Conservation (phyloP, 352 stramenopile genomes). For the Phytopythium helicoides region DNA sequence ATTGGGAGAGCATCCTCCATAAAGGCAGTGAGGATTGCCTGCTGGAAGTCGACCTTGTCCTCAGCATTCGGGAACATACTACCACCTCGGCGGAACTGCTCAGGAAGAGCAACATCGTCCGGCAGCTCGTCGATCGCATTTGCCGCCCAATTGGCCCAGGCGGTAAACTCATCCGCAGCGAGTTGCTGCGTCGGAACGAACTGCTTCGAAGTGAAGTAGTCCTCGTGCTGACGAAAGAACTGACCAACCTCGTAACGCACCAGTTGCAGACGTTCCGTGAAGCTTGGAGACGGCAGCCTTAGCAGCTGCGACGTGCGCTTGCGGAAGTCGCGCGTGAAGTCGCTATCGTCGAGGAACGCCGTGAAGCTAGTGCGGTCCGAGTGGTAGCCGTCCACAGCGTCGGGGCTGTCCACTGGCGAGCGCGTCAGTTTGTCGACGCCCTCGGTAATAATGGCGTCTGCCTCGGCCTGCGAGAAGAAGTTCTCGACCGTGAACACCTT, state of each 20-base stretch:
- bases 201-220: slow-evolving; percentile 74
- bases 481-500: slow-evolving; percentile 66
- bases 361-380: slow-evolving; percentile 64
- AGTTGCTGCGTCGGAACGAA: slow-evolving; percentile 48
- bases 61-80: slow-evolving; percentile 41
- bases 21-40: slow-evolving; percentile 45
- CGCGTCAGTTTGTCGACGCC: slow-evolving; percentile 42
- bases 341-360: slow-evolving; percentile 60
- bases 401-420: slow-evolving; percentile 55
- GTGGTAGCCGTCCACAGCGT: slow-evolving; percentile 59
- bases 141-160: slow-evolving; percentile 50
- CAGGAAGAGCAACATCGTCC: slow-evolving; percentile 18
- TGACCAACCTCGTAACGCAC: slow-evolving; percentile 67
- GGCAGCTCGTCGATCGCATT: slow-evolving; percentile 20
- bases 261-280: slow-evolving; percentile 57
- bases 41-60: slow-evolving; percentile 49
- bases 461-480: slow-evolving; percentile 62
- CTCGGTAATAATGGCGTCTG: slow-evolving; percentile 48
- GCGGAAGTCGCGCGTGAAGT: slow-evolving; percentile 65
- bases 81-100: slow-evolving; percentile 29
- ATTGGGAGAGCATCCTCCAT: slow-evolving; percentile 39
- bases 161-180: slow-evolving; percentile 32
- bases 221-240: slow-evolving; percentile 77
- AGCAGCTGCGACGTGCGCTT: slow-evolving; percentile 41
- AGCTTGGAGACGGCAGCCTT: slow-evolving; percentile 45